phyloP scores from a whole-genome alignment of 2,329 filamentous ascomycete species.

The Neoarthrinium moseri region DNA sequence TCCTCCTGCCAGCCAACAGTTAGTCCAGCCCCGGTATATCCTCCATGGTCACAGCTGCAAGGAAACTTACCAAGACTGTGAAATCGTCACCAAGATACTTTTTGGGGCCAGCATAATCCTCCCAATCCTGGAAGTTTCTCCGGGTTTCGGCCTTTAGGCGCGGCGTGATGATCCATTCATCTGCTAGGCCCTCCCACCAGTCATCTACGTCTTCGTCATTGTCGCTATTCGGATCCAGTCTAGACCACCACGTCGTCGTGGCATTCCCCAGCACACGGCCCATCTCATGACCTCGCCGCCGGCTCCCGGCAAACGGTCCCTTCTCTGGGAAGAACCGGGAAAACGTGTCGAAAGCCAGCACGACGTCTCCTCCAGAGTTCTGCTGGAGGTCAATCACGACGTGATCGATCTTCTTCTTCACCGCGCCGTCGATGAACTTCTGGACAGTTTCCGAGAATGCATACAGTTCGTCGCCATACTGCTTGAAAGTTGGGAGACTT shows the following conservation, averaged over 20 bases:
- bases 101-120: constrained; percentile 16
- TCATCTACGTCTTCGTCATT: constrained; percentile 5
- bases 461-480: constrained; percentile 21
- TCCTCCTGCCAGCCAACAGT: too few relatives aligned
- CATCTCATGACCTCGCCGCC: constrained; percentile 15
- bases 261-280: constrained; percentile 16
- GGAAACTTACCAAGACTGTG: constrained; percentile 11
- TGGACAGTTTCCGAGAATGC: constrained; percentile 28
- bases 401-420: constrained; percentile 8
- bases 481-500: constrained; percentile 36
- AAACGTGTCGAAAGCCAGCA: constrained; percentile 18
- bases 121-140: constrained; percentile 18
- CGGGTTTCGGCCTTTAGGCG: constrained; percentile 19
- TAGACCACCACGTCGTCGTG: constrained; percentile 10
- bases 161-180: constrained; percentile 20
- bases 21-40: too few relatives aligned
- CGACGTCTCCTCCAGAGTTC: constrained; percentile 16
- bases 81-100: constrained; percentile 11
- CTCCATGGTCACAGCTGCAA: too few relatives aligned
- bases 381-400: constrained; percentile 22
- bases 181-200: constrained; percentile 4
- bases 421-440: constrained; percentile 20
- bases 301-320: constrained; percentile 18
- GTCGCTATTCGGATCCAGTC: constrained; percentile 1
- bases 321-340: constrained; percentile 18